Percentiles rank a stretch among this genome's conserved stretches.
phyloP scores from a whole-genome alignment of 306 rosid genomes.

The Canavalia gladiata region DNA sequence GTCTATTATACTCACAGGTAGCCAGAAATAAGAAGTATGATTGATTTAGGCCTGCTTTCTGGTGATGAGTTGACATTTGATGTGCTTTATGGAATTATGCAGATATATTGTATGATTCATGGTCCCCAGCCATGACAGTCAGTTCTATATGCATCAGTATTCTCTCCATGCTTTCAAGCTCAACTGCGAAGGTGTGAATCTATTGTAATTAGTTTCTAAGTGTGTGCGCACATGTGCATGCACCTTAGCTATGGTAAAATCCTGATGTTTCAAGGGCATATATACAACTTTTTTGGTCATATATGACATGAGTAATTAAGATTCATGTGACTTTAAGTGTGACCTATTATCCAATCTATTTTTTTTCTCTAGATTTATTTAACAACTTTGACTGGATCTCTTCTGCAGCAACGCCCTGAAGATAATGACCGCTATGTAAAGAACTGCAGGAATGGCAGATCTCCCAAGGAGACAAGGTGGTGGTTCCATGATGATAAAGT shows the following conservation, averaged over 20 bases:
- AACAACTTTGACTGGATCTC: slow-evolving; percentile 26
- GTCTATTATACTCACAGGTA: too few species aligned
- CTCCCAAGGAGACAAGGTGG: slow-evolving; percentile 98
- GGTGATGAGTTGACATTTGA: slow-evolving; percentile 39
- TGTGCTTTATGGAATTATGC: slow-evolving; percentile 41
- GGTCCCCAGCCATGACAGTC: slow-evolving; percentile 89
- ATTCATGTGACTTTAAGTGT: neutral
- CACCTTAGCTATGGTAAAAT: too few species aligned
- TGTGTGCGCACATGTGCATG: too few species aligned
- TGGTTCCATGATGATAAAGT: slow-evolving; percentile 99
- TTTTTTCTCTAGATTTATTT: slow-evolving; percentile 20
- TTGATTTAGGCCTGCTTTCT: too few species aligned
- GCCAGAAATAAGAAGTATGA: too few species aligned
- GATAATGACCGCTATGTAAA: slow-evolving; percentile 94
- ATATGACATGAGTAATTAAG: neutral
- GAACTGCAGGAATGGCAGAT: slow-evolving; percentile 92
- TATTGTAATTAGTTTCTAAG: neutral
- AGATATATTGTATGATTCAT: slow-evolving; percentile 81
- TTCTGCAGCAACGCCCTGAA: slow-evolving; percentile 94
- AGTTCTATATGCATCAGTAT: slow-evolving; percentile 83
- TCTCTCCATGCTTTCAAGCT: slow-evolving; percentile 86
- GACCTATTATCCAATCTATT: neutral
- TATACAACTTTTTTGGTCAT: neutral
- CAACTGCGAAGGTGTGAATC: slow-evolving; percentile 64
- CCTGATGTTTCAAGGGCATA: too few species aligned